These are phyloP conservation scores for Fusarium fujikuroi DNA, from an alignment of 2,329 filamentous ascomycete genomes.

Conservation along the genomic window DNA sequence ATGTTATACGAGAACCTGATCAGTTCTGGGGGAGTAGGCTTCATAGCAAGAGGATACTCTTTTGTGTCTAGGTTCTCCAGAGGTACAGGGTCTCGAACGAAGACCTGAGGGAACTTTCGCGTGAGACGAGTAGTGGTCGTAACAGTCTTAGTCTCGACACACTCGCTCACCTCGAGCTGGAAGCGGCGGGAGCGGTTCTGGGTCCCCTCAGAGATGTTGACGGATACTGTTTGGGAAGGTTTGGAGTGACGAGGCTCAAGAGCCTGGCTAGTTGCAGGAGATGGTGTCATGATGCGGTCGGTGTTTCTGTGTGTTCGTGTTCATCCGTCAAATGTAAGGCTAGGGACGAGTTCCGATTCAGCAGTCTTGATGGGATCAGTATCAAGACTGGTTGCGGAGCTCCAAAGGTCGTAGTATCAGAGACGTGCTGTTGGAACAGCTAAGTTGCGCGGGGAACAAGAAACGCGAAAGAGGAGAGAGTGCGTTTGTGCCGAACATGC, in stretches of 20 bases:
- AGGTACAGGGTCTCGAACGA: constrained; percentile 77
- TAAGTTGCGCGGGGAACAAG: not conserved
- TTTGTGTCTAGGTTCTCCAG: constrained; percentile 82
- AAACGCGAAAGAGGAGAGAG: not conserved
- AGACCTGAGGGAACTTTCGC: constrained; percentile 83
- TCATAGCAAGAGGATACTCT: constrained; percentile 86
- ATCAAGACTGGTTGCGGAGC: not conserved
- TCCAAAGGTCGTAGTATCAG: not conserved
- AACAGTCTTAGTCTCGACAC: constrained; percentile 76
- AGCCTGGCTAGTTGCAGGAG: constrained; percentile 51
- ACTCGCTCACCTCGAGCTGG: constrained; percentile 71
- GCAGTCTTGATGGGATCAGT: not conserved
- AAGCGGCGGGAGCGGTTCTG: constrained; percentile 52
- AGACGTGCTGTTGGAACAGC: not conserved
- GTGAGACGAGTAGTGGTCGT: constrained; percentile 94
- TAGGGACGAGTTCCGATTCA: not conserved
- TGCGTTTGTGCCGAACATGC: not conserved
- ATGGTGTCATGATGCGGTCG: constrained; percentile 51
- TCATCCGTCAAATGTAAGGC: constrained; percentile 25
- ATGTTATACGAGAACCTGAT: constrained; percentile 79
- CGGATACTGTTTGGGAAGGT: constrained; percentile 56
- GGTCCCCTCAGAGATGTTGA: constrained; percentile 59
- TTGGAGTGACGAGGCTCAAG: constrained; percentile 50
- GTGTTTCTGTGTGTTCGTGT: constrained; percentile 26
- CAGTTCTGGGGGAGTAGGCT: constrained; percentile 83